Base-by-base conservation (phyloP, 2,329 filamentous ascomycete species). In the Fusarium oligoseptatum region DNA sequence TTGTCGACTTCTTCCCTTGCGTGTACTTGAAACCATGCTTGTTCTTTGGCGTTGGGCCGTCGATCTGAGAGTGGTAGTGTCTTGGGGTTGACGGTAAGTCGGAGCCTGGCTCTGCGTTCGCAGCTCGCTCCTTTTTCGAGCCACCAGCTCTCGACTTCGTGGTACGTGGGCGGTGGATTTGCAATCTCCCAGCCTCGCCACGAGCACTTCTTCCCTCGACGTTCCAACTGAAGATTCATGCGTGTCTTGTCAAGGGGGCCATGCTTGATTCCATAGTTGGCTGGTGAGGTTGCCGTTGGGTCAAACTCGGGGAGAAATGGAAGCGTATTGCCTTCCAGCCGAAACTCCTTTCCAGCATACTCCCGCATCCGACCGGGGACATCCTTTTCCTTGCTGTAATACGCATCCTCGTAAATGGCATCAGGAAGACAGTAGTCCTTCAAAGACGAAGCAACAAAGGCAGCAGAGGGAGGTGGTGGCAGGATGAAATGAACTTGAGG, bases 271-370 rank as follows among this genome's bases (percentile, higher is more conserved):
- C 90, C 92, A 76, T 86, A 87, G 41, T 86, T 89, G 15, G 90
- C 89, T 14, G 84, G 81, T 4, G 89, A 90, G 29, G 66, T 72
- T 9, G 90, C 91, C 7, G 85, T 88, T 2, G 90, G 83, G 78
- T 97, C 91, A 75, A 98, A 98, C 0, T 90, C 85, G 1, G 95
- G 94, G 3, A 98, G 88, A 82, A 92, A 98, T 0, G 94, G 94
- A 9, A 97, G 80, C 1, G 93, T 94, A 64, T 89, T 91, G 69
- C 95, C 93, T 77, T 91, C 89, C 8, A 98, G 84, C 67, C 91
- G 92, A 80, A 97, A 98, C 77, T 97, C 94, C 76, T 92, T 91
- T 4, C 96, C 96, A 8, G 94, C 96, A 83, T 98, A 98, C 82
- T 98, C 95, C 63, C 94, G 88, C 36, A 88, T 83, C 63, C 92